A percentile compares a stretch with the other conserved stretches of the same genome.
Evolutionary conservation across 441 rosid species (phyloP).

Genomic region (Isatis lusitanica): DNA sequence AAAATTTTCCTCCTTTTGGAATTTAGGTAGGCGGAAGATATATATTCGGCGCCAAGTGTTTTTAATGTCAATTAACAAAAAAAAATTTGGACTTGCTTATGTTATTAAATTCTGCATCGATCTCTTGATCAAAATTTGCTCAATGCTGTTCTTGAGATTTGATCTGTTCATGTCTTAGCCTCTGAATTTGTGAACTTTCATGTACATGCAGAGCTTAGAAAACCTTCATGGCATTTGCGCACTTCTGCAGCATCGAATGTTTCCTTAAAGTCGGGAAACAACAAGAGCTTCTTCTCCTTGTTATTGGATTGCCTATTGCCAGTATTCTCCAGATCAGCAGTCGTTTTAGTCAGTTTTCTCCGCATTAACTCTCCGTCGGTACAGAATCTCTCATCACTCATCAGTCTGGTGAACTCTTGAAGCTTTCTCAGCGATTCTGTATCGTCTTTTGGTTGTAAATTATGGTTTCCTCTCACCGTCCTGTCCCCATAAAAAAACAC

Average conservation of each 20-base stretch:
- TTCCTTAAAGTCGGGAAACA: conserved; percentile 96
- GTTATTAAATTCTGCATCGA: background rate
- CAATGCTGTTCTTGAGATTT: background rate
- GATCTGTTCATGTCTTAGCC: background rate
- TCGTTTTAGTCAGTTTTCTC: conserved; percentile 50
- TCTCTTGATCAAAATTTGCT: background rate
- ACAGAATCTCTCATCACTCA: conserved; percentile 49
- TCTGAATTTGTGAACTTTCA: conserved; percentile 7
- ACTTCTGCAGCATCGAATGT: conserved; percentile 62
- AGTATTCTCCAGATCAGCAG: conserved; percentile 57
- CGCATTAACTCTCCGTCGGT: conserved; percentile 53
- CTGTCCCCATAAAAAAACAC: conserved; percentile 45
- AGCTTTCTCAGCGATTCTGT: conserved; percentile 36
- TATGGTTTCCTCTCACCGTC: conserved; percentile 74
- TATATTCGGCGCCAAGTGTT: background rate
- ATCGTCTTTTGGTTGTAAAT: background rate
- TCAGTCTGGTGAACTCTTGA: conserved; percentile 30
- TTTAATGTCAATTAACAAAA: background rate
- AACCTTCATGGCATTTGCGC: conserved; percentile 83
- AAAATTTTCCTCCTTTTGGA: background rate
- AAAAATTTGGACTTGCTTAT: background rate
- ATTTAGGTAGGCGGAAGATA: background rate
- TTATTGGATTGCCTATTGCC: conserved; percentile 71
- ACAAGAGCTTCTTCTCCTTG: conserved; percentile 69
- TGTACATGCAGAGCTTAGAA: conserved; percentile 56